These are phyloP conservation scores for Apiotrichum gamsii DNA, from an alignment of 1,284 basidiomycete species.

Conservation along the genomic window DNA sequence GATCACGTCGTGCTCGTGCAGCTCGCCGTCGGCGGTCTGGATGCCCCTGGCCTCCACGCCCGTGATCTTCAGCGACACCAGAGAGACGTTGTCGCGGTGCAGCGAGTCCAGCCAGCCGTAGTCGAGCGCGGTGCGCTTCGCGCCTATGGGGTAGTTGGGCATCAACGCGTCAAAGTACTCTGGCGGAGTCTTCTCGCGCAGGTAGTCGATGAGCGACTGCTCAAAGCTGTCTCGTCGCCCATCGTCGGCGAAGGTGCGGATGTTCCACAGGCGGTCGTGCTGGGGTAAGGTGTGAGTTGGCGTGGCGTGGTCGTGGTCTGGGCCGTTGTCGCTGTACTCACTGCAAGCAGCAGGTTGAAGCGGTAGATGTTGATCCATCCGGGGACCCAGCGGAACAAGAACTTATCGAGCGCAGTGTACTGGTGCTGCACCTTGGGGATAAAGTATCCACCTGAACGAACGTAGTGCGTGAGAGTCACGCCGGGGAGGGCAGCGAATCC, in stretches of 20 bases:
- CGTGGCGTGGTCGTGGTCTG: background rate
- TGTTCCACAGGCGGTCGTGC: constrained; percentile 2
- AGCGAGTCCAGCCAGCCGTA: constrained; percentile 9
- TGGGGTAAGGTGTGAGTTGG: too few relatives aligned
- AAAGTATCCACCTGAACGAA: constrained; percentile 12
- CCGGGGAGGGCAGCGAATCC: constrained; percentile 5
- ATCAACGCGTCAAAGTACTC: constrained; percentile 9
- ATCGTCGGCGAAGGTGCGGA: background rate
- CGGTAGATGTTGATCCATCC: background rate
- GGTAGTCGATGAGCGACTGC: constrained; percentile 2
- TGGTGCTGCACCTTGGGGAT: constrained; percentile 7
- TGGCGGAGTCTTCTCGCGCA: constrained; percentile 6
- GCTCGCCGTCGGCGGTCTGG: constrained; percentile 9
- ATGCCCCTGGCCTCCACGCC: constrained; percentile 1
- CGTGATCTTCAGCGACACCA: constrained; percentile 2
- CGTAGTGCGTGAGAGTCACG: constrained; percentile 7
- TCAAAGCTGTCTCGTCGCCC: background rate
- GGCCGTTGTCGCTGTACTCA: too few relatives aligned
- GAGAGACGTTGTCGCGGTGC: constrained; percentile 10
- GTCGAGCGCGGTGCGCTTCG: constrained; percentile 11
- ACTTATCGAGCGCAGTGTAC: constrained; percentile 7
- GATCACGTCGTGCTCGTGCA: constrained; percentile 18
- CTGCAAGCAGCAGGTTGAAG: background rate
- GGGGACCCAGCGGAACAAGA: constrained; percentile 10
- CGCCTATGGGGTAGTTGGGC: constrained; percentile 6